Evolutionary conservation across 1,139 yeast species (phyloP).

Genomic region (Diutina neorugosa): DNA sequence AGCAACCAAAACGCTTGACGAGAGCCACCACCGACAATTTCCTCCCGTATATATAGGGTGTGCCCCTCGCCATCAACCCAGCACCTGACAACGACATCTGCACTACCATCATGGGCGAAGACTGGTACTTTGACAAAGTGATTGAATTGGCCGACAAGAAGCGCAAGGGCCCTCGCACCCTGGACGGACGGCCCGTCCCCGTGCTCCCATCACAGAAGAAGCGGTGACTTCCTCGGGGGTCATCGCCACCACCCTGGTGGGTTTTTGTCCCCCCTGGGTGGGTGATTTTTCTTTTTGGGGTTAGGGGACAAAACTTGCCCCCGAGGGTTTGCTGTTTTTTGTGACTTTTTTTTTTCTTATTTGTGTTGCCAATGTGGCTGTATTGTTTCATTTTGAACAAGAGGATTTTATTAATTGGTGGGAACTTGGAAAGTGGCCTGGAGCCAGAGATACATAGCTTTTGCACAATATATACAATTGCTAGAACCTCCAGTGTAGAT

Average conservation of each 20-base stretch:
- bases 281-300: too few relatives aligned
- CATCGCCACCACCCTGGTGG: neutral
- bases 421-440: neutral
- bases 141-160: conserved; percentile 2
- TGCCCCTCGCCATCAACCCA: neutral
- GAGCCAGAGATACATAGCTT: neutral
- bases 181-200: conserved; percentile 4
- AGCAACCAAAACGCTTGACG: neutral
- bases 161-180: conserved; percentile 2
- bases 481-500: too few relatives aligned
- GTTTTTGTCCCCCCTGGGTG: too few relatives aligned
- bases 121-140: conserved; percentile 2
- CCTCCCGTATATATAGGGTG: too few relatives aligned
- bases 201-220: neutral
- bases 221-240: neutral
- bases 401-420: neutral
- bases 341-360: neutral
- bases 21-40: neutral
- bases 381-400: too few relatives aligned
- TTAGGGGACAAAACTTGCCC: too few relatives aligned
- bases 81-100: neutral
- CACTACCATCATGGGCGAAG: neutral
- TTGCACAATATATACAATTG: too few relatives aligned
- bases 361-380: too few relatives aligned
- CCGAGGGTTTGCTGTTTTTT: too few relatives aligned